Evolutionary conservation across 768 basidiomycete genomes (phyloP).

Genomic region (Paxillus ammoniavirescens): DNA sequence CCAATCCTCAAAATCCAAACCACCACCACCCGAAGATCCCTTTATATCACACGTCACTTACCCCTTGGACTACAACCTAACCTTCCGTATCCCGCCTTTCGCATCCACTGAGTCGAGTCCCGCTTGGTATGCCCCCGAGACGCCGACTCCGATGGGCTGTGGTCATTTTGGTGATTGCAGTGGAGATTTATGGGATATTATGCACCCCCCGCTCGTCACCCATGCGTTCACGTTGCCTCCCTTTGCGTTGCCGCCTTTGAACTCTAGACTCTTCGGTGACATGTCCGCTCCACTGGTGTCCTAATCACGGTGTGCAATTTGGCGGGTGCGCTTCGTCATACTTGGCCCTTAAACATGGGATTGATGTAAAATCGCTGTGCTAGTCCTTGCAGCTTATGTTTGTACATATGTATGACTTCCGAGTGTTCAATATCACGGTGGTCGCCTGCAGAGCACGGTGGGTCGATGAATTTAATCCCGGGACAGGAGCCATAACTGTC

Average conservation of each 20-base stretch:
- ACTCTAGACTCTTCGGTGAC: conserved; percentile 10
- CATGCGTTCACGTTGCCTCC: conserved; percentile 20
- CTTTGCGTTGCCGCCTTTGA: conserved; percentile 22
- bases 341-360: too few species aligned
- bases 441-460: too few species aligned
- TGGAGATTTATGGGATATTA: conserved; percentile 23
- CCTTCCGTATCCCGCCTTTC: conserved; percentile 16
- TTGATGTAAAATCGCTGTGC: too few species aligned
- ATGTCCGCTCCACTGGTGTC: too few species aligned
- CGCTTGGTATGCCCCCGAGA: conserved; percentile 15
- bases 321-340: too few species aligned
- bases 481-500: too few species aligned
- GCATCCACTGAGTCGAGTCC: background rate
- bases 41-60: conserved; percentile 4
- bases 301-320: too few species aligned
- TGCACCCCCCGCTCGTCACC: conserved; percentile 23
- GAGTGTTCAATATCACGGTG: too few species aligned
- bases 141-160: conserved; percentile 26
- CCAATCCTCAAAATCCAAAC: background rate
- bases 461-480: too few species aligned
- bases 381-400: too few species aligned
- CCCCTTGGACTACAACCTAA: background rate
- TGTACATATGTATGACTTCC: too few species aligned
- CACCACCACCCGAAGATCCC: conserved; percentile 9
- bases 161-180: conserved; percentile 22